Conservation (phyloP, 1,139 yeast genomes). For the Blastobotrys buckinghamii region DNA sequence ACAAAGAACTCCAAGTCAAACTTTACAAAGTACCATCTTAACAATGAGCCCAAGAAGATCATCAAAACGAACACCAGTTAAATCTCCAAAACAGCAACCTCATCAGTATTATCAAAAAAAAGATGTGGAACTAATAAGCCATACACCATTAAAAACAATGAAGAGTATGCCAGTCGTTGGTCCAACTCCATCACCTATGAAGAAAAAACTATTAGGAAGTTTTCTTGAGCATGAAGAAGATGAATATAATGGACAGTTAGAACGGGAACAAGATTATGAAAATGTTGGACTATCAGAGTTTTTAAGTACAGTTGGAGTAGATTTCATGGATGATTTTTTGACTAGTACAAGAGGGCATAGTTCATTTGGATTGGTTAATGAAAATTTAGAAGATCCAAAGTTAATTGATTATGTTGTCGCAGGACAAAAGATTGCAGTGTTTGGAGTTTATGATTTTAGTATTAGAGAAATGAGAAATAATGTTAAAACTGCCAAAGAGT, state of each 20-base stretch:
- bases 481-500: constrained; percentile 40
- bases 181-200: constrained; percentile 13
- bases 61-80: constrained; percentile 5
- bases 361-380: constrained; percentile 23
- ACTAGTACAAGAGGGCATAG: constrained; percentile 27
- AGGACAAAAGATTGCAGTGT: constrained; percentile 27
- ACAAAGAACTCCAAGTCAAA: constrained; percentile 8
- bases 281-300: constrained; percentile 28
- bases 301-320: constrained; percentile 28
- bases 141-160: constrained; percentile 12
- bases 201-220: constrained; percentile 1
- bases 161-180: constrained; percentile 5
- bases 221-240: neutral
- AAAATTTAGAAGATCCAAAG: constrained; percentile 18
- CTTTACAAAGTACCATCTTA: constrained; percentile 7
- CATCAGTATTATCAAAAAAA: neutral
- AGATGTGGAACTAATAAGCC: constrained; percentile 7
- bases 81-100: neutral
- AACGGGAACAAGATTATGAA: constrained; percentile 4
- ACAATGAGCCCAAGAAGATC: constrained; percentile 11
- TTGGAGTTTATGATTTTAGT: constrained; percentile 34
- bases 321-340: constrained; percentile 32
- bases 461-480: constrained; percentile 48
- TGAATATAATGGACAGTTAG: constrained; percentile 3
- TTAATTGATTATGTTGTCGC: constrained; percentile 26